These are phyloP conservation scores for Talaromyces sp. DNA, from an alignment of 2,329 filamentous ascomycete genomes.

Conservation along the genomic window DNA sequence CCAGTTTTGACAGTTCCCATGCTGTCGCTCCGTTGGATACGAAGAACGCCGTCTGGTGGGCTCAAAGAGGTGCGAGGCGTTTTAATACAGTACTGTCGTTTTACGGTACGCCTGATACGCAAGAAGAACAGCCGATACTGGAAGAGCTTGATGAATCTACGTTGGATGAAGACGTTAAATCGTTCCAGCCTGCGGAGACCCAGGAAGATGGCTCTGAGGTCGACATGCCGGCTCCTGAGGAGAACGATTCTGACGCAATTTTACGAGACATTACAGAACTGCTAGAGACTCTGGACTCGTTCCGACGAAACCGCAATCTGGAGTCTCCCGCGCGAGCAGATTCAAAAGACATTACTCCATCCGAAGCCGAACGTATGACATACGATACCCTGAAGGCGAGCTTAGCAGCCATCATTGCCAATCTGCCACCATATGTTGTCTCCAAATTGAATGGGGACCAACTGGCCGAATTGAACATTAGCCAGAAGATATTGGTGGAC, in stretches of 20 bases:
- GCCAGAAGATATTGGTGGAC: constrained; percentile 68
- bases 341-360: constrained; percentile 33
- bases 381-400: constrained; percentile 74
- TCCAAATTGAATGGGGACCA: constrained; percentile 82
- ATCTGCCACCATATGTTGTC: constrained; percentile 76
- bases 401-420: constrained; percentile 66
- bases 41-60: constrained; percentile 44
- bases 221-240: constrained; percentile 12
- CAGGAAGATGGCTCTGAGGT: constrained; percentile 11
- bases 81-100: constrained; percentile 31
- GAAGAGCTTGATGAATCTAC: constrained; percentile 33
- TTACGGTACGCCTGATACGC: constrained; percentile 13
- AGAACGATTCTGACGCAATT: constrained; percentile 46
- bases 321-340: constrained; percentile 16
- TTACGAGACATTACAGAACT: constrained; percentile 55
- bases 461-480: constrained; percentile 75
- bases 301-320: constrained; percentile 56
- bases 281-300: constrained; percentile 57
- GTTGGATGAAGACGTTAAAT: constrained; percentile 38
- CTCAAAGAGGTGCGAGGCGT: constrained; percentile 33
- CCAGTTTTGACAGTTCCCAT: constrained; percentile 40
- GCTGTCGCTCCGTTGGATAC: constrained; percentile 37
- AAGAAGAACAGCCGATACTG: constrained; percentile 20
- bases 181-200: constrained; percentile 34
- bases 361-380: constrained; percentile 50